These are phyloP conservation scores for Trametes coccinea DNA, from an alignment of 768 basidiomycete genomes.

Conservation along the genomic window DNA sequence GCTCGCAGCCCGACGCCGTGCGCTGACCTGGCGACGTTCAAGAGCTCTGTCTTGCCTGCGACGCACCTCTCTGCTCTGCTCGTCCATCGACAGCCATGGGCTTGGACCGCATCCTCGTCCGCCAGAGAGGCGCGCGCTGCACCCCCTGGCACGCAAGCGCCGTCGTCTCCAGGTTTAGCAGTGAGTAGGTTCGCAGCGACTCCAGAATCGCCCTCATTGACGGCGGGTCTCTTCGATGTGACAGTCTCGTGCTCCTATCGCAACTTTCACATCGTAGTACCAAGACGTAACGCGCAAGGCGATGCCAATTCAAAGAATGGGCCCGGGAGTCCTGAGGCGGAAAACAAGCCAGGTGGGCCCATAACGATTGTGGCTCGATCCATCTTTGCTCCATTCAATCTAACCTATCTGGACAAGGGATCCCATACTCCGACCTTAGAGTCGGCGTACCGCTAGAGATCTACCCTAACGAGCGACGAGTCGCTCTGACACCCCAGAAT, in stretches of 20 bases:
- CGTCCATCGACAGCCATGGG: constrained; percentile 17
- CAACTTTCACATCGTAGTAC: constrained; percentile 14
- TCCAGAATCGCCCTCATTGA: neutral
- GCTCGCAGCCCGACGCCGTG: constrained; percentile 2
- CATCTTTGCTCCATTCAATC: constrained; percentile 8
- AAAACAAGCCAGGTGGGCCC: constrained; percentile 16
- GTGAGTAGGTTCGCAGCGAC: constrained; percentile 5
- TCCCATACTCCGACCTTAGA: constrained; percentile 69
- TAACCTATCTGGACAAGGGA: constrained; percentile 35
- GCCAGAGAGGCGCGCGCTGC: constrained; percentile 17
- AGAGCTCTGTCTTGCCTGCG: neutral
- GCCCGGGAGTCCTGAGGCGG: neutral
- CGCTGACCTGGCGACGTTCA: constrained; percentile 6
- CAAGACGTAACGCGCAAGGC: constrained; percentile 9
- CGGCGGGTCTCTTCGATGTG: neutral
- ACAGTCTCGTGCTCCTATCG: constrained; percentile 21
- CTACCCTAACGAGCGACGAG: constrained; percentile 77
- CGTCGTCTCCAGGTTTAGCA: constrained; percentile 3
- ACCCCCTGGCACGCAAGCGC: constrained; percentile 7
- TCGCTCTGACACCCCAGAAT: constrained; percentile 81
- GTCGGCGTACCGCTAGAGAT: constrained; percentile 79
- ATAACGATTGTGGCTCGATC: neutral
- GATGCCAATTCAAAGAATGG: constrained; percentile 9
- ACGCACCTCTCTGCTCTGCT: neutral
- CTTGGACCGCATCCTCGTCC: constrained; percentile 20